Evolutionary conservation across 306 rosid genomes (phyloP).

Genomic region (Vigna mungo): DNA sequence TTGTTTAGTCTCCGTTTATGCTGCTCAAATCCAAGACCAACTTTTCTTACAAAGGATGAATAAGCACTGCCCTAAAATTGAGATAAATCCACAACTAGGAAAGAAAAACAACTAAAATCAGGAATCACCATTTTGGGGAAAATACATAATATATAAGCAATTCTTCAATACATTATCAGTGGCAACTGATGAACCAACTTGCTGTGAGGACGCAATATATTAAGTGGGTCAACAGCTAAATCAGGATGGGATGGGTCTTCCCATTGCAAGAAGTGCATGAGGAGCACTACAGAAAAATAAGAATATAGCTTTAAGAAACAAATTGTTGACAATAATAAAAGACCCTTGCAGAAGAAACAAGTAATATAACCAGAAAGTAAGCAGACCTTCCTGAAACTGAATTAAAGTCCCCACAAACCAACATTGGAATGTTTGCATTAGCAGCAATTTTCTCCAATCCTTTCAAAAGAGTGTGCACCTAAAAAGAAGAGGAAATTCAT

Average conservation of each 20-base stretch:
- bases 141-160: conserved; percentile 2
- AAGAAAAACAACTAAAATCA: conserved; percentile 8
- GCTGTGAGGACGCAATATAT: conserved; percentile 88
- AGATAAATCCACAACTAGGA: conserved; percentile 19
- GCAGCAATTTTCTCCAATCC: conserved; percentile 98
- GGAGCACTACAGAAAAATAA: conserved; percentile 80
- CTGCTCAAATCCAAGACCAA: conserved; percentile 80
- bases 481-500: conserved; percentile 37
- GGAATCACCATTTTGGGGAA: neutral
- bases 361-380: conserved; percentile 18
- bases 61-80: conserved; percentile 88
- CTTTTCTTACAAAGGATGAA: conserved; percentile 82
- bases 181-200: conserved; percentile 94
- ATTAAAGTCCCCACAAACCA: conserved; percentile 98
- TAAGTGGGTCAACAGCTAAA: conserved; percentile 91
- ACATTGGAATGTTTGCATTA: conserved; percentile 99
- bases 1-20: conserved; percentile 85
- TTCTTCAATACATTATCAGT: conserved; percentile 61
- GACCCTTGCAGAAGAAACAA: neutral
- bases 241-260: conserved; percentile 86
- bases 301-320: conserved; percentile 42
- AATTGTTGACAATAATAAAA: conserved; percentile 25
- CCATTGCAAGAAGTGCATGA: conserved; percentile 95
- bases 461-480: conserved; percentile 96
- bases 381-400: conserved; percentile 97